Evolutionary conservation across 768 basidiomycete species (phyloP), one percentile per base, ranked within the genome.

Genomic region (Boletus huronensis): DNA sequence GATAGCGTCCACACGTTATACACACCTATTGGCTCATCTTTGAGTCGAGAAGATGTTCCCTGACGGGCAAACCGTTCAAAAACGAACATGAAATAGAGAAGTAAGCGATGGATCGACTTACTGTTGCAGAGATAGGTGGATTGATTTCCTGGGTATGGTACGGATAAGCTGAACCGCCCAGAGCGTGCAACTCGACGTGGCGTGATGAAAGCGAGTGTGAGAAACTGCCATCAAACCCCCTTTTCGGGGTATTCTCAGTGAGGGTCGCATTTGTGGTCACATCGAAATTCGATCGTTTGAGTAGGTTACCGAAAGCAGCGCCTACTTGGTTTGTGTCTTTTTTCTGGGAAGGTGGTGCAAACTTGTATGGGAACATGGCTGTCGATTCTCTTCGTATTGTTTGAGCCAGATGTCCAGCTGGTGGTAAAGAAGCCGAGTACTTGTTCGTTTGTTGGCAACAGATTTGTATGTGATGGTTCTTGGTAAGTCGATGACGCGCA

Each of bases 21-120:
- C 61, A 5, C 54, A 72, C 69, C 69, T 26, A 47, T 41, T 45
- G 52, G 44, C 9, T 62, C 60, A 7, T 58, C 55, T 17, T 47
- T 52, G 16, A 49, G 35, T 13, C 44, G 48, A 50, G 45, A 54
- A 8, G 57, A 29, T 17, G 45, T 17, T 53, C 58, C 59, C 65
- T 67, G 23, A 3, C 2, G 3, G 5, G 16, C 4, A 32, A 47
- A 31, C 5, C 3, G 17, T 41, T 55, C n/a, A 35, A 35, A 28
- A 29, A n/a, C 6, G 19, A 11, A 16, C 1, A 17, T 6, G 19
- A 21, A 29, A 21, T 5, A 21, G 8, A 31, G 1, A 40, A n/a
- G 38, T 3, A 1, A 14, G n/a, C 3, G 28, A 45, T 10, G n/a
- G 11, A 11, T 39, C 0, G 8, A 29, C 62, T 45, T 25, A 67